A percentile compares a stretch with the other conserved stretches of the same genome.
Conservation (phyloP, 805 yeast species). For the Pichia membranifaciens region DNA sequence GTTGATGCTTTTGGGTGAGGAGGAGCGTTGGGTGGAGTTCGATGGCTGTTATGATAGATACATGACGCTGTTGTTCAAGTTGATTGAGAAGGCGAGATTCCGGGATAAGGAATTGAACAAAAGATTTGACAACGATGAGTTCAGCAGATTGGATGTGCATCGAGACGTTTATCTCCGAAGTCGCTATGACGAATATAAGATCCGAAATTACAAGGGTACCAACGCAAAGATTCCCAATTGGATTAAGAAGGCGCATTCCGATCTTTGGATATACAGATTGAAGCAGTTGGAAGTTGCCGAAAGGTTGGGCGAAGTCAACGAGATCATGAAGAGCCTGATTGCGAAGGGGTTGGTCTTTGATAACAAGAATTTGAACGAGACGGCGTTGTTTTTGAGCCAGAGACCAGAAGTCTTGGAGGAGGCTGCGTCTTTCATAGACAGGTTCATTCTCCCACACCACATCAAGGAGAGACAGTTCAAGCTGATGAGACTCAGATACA, state of each 20-base stretch:
- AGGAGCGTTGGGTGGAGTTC: slow-evolving; percentile 30
- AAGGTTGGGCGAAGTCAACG: slow-evolving; percentile 16
- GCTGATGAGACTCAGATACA: slow-evolving; percentile 12
- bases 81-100: slow-evolving; percentile 15
- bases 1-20: slow-evolving; percentile 27
- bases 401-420: slow-evolving; percentile 17
- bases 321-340: slow-evolving; percentile 16
- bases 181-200: slow-evolving; percentile 14
- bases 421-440: slow-evolving; percentile 26
- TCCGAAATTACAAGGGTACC: slow-evolving; percentile 8
- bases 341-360: slow-evolving; percentile 25
- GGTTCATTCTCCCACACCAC: slow-evolving; percentile 24
- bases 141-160: slow-evolving; percentile 9
- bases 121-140: slow-evolving; percentile 2
- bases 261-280: slow-evolving; percentile 28
- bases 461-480: slow-evolving; percentile 9
- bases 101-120: slow-evolving; percentile 1
- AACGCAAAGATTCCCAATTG: slow-evolving; percentile 19
- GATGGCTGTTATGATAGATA: slow-evolving; percentile 25
- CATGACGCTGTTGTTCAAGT: slow-evolving; percentile 15
- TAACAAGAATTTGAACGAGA: slow-evolving; percentile 23
- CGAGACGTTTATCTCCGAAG: slow-evolving; percentile 5
- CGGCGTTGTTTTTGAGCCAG: slow-evolving; percentile 23
- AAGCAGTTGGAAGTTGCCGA: slow-evolving; percentile 25
- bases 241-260: slow-evolving; percentile 24